These are phyloP conservation scores for Ophiostoma tasmaniense DNA, from an alignment of 2,329 filamentous ascomycete genomes.

Conservation along the genomic window DNA sequence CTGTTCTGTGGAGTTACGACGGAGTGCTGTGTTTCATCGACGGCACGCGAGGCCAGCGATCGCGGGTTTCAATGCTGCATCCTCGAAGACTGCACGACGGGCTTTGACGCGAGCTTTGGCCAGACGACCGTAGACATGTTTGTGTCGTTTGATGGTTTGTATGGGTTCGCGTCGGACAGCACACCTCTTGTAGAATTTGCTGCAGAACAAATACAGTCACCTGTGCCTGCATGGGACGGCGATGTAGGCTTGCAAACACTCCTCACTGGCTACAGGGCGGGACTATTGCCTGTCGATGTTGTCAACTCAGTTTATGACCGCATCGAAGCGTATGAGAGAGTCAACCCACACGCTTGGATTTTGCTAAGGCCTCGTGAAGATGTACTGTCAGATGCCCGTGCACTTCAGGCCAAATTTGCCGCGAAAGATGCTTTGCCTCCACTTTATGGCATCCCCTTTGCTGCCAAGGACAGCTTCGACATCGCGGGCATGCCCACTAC, in stretches of 20 bases:
- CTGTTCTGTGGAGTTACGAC: neutral
- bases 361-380: neutral
- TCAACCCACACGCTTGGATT: neutral
- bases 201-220: neutral
- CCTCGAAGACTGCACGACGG: constrained; percentile 39
- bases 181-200: neutral
- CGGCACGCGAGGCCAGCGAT: neutral
- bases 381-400: neutral
- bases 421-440: neutral
- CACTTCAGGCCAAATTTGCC: neutral
- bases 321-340: neutral
- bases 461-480: neutral
- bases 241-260: neutral
- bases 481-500: neutral
- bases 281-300: neutral
- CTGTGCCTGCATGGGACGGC: neutral
- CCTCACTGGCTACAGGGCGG: neutral
- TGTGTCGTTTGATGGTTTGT: constrained; percentile 42
- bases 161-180: constrained; percentile 34
- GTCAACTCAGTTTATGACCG: neutral
- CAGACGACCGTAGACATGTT: constrained; percentile 41
- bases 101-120: constrained; percentile 40
- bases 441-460: neutral
- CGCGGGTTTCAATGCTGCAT: constrained; percentile 22
- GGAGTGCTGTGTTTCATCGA: neutral